phyloP scores from a whole-genome alignment of 2,329 filamentous ascomycete genomes.

The Camillea tinctor region DNA sequence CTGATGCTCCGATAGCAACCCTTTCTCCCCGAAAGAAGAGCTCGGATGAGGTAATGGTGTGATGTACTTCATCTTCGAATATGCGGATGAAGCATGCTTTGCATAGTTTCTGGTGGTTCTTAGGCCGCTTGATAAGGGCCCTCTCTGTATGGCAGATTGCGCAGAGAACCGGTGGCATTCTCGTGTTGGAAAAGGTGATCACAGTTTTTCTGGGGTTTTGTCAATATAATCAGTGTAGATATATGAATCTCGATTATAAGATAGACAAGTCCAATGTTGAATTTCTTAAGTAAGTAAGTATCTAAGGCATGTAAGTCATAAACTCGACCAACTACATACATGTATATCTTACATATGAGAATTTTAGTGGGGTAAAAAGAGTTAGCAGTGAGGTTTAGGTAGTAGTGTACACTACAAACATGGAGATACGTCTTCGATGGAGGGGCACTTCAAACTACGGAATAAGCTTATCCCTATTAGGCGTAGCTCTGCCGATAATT shows the following conservation, averaged over 20 bases:
- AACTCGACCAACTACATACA: not conserved
- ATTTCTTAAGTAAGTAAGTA: too few relatives aligned
- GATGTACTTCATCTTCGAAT: slow-evolving; percentile 92
- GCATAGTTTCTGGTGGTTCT: slow-evolving; percentile 93
- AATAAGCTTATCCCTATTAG: not conserved
- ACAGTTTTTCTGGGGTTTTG: not conserved
- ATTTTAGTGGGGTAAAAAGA: not conserved
- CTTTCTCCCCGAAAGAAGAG: slow-evolving; percentile 82
- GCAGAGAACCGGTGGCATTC: slow-evolving; percentile 79
- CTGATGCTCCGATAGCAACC: slow-evolving; percentile 92
- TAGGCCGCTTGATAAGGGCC: slow-evolving; percentile 88
- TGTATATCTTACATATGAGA: too few relatives aligned
- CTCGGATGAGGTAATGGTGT: slow-evolving; percentile 79
- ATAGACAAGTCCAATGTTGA: not conserved
- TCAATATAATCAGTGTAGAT: not conserved
- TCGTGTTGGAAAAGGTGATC: not conserved
- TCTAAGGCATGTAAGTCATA: too few relatives aligned
- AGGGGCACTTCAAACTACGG: not conserved
- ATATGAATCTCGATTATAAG: not conserved
- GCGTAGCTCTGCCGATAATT: slow-evolving; percentile 20
- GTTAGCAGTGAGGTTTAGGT: too few relatives aligned
- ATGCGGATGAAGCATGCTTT: slow-evolving; percentile 80
- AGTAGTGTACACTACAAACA: too few relatives aligned
- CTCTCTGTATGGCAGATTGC: slow-evolving; percentile 72
- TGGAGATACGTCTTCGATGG: too few relatives aligned